Evolutionary conservation across 495 filamentous ascomycete species (phyloP).

Genomic region (Podospora anserina): DNA sequence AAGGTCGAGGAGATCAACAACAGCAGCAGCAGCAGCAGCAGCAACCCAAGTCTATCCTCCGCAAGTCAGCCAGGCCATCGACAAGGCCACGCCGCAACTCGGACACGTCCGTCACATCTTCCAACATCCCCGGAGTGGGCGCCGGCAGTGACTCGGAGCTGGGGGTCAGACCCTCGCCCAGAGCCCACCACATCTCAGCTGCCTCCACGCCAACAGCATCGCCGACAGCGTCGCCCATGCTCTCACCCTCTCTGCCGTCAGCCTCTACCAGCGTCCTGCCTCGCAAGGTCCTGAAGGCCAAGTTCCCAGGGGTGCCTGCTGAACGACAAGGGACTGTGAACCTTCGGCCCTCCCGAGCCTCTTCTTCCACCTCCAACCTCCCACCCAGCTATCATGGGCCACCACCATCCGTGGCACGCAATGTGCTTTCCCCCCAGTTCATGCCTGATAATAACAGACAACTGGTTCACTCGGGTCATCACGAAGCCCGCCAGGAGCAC

Average conservation of each 20-base stretch:
- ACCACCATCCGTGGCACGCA: constrained; percentile 16
- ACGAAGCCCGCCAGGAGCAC: constrained; percentile 12
- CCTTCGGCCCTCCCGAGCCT: constrained; percentile 27
- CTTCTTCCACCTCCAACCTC: constrained; percentile 19
- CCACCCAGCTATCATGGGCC: constrained; percentile 25
- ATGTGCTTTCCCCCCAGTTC: constrained; percentile 24
- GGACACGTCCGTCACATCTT: constrained; percentile 35
- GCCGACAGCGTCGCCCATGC: background rate
- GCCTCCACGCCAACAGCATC: constrained; percentile 12
- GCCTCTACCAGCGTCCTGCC: constrained; percentile 23
- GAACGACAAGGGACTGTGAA: constrained; percentile 31
- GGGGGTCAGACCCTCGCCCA: constrained; percentile 1
- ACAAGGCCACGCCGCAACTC: constrained; percentile 32
- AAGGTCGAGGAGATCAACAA: constrained; percentile 15
- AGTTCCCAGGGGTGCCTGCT: constrained; percentile 28
- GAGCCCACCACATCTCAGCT: constrained; percentile 3
- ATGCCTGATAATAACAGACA: constrained; percentile 16
- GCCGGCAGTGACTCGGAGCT: constrained; percentile 29
- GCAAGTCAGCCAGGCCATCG: constrained; percentile 23
- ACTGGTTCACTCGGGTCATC: constrained; percentile 3
- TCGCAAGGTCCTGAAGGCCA: constrained; percentile 35
- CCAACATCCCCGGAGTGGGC: constrained; percentile 27
- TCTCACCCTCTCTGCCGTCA: constrained; percentile 9
- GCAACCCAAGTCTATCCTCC: constrained; percentile 28
- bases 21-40: constrained; percentile 13